These are phyloP conservation scores for Termitomyces sp. DNA, from an alignment of 768 basidiomycete genomes.

Conservation along the genomic window DNA sequence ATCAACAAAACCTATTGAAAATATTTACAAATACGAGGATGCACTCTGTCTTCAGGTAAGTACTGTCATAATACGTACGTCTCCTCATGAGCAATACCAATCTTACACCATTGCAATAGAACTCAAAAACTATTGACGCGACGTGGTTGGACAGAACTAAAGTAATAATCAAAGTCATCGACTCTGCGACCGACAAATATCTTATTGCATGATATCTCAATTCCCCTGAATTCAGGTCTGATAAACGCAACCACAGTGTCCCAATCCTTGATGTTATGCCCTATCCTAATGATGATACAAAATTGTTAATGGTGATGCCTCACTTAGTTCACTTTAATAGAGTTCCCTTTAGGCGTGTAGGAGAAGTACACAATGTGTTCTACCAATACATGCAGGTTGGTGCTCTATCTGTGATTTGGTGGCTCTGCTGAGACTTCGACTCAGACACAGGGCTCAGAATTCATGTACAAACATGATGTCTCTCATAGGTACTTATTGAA, in stretches of 20 bases:
- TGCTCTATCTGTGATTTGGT: background rate
- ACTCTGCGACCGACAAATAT: background rate
- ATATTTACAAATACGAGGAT: background rate
- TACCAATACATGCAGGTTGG: background rate
- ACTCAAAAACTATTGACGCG: background rate
- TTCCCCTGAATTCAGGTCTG: background rate
- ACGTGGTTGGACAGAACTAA: background rate
- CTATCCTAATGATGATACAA: background rate
- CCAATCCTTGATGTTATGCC: background rate
- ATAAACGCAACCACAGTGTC: background rate
- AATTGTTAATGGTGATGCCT: background rate
- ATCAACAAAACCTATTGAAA: background rate
- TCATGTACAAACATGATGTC: constrained; percentile 2
- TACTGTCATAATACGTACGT: too few species aligned
- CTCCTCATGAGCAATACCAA: too few species aligned
- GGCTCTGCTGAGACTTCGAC: background rate
- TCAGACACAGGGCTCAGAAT: constrained; percentile 4
- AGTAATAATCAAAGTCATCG: background rate
- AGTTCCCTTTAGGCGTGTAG: background rate
- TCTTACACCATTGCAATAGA: background rate
- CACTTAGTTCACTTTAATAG: background rate
- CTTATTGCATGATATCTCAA: background rate
- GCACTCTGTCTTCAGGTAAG: background rate
- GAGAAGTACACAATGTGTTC: background rate
- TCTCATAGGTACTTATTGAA: background rate